phyloP scores from a whole-genome alignment of 2,329 filamentous ascomycete genomes.

The Colletotrichum sp. region DNA sequence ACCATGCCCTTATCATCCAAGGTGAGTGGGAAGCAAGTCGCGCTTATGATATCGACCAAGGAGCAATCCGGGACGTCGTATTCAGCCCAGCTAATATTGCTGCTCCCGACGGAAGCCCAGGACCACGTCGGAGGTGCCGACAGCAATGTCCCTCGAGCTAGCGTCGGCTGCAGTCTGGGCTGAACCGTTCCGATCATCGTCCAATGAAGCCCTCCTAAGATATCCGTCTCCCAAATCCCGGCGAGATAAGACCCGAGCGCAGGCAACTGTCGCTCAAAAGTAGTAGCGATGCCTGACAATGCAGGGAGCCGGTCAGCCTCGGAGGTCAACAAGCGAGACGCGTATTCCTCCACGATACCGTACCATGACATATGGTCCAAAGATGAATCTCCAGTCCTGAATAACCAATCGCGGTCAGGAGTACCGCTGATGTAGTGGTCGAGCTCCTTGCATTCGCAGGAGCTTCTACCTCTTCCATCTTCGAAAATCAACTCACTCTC shows the following conservation, averaged over 20 bases:
- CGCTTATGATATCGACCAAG: not conserved
- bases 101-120: not conserved
- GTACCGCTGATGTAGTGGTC: accelerated
- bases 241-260: not conserved
- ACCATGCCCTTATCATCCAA: not conserved
- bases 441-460: accelerated
- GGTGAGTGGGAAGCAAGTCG: not conserved
- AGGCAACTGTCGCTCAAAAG: accelerated
- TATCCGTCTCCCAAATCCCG: accelerated
- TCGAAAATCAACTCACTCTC: not conserved
- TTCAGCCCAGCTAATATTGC: too few relatives aligned
- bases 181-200: too few relatives aligned
- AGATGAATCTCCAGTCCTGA: accelerated
- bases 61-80: too few relatives aligned
- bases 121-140: not conserved
- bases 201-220: accelerated
- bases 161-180: not conserved
- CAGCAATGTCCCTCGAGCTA: not conserved
- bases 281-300: not conserved
- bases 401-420: accelerated
- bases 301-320: not conserved
- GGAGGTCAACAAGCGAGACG: not conserved
- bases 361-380: accelerated
- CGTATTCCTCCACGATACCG: accelerated
- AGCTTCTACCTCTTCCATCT: accelerated